These are phyloP conservation scores for Amylocarpus encephaloides DNA, from an alignment of 2,329 filamentous ascomycete genomes.

Conservation along the genomic window DNA sequence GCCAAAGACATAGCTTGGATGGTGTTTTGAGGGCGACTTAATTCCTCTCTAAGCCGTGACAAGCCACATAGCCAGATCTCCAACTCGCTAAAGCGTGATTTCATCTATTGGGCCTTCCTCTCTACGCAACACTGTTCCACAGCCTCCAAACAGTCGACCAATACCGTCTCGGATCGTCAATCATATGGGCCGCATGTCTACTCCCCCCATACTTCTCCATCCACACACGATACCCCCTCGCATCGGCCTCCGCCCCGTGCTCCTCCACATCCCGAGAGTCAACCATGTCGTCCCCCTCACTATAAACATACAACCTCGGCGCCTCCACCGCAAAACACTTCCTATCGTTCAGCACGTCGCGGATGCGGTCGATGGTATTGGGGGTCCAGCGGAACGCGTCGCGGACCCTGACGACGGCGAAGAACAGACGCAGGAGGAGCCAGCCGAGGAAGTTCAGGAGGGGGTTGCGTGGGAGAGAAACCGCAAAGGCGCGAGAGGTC, in stretches of 20 bases:
- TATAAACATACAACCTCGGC: constrained; percentile 26
- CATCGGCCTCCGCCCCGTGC: constrained; percentile 23
- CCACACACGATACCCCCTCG: constrained; percentile 15
- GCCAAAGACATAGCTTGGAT: too few species aligned
- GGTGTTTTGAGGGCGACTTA: too few species aligned
- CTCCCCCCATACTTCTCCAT: constrained; percentile 19
- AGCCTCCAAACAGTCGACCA: constrained; percentile 21
- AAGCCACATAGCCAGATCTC: neutral
- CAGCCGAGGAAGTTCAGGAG: constrained; percentile 12
- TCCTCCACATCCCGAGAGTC: constrained; percentile 23
- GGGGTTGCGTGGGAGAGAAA: constrained; percentile 23
- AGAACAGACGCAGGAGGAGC: constrained; percentile 9
- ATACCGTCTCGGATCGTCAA: constrained; percentile 19
- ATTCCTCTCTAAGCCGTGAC: too few species aligned
- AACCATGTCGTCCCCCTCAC: constrained; percentile 24
- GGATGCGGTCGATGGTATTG: constrained; percentile 13
- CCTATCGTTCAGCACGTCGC: constrained; percentile 22
- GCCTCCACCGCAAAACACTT: constrained; percentile 13
- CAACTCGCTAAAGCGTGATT: neutral
- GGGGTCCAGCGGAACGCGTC: constrained; percentile 6
- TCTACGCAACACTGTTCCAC: constrained; percentile 12
- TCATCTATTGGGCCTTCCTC: too few species aligned
- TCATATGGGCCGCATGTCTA: constrained; percentile 23
- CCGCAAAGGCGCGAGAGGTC: constrained; percentile 19
- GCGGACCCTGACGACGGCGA: constrained; percentile 2